These are phyloP conservation scores for Triticum urartu DNA, from an alignment of 176 grass and related monocot genomes.

Conservation along the genomic window DNA sequence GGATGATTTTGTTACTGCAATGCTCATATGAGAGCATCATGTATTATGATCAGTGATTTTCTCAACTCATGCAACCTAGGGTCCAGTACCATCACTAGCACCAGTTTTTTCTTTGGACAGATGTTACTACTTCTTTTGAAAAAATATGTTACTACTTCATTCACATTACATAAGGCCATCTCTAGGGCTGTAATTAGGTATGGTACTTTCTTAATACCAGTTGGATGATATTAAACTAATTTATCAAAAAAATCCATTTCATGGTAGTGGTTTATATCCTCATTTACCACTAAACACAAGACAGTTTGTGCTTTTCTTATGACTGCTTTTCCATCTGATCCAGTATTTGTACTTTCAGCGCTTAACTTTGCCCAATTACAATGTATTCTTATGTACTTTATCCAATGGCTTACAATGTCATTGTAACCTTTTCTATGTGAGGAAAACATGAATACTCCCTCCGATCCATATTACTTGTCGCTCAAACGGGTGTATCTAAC, in stretches of 20 bases:
- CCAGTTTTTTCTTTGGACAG: slow-evolving; percentile 5
- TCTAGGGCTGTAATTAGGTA: neutral
- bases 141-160: slow-evolving; percentile 1
- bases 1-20: slow-evolving; percentile 21
- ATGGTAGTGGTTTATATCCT: slow-evolving; percentile 7
- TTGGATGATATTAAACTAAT: neutral
- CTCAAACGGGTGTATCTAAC: too few species aligned
- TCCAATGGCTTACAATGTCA: neutral
- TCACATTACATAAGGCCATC: neutral
- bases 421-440: neutral
- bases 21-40: neutral
- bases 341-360: neutral
- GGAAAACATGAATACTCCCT: neutral
- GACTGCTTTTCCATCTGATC: neutral
- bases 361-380: slow-evolving; percentile 9
- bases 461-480: too few species aligned
- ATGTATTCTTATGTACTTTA: neutral
- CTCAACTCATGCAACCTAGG: neutral
- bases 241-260: neutral
- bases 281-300: slow-evolving; percentile 3
- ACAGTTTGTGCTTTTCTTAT: neutral
- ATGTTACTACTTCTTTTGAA: neutral
- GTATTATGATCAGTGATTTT: slow-evolving; percentile 26
- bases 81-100: slow-evolving; percentile 7
- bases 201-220: neutral